Evolutionary conservation across 1,139 yeast genomes (phyloP).

Genomic region (Candida freyschussii): DNA sequence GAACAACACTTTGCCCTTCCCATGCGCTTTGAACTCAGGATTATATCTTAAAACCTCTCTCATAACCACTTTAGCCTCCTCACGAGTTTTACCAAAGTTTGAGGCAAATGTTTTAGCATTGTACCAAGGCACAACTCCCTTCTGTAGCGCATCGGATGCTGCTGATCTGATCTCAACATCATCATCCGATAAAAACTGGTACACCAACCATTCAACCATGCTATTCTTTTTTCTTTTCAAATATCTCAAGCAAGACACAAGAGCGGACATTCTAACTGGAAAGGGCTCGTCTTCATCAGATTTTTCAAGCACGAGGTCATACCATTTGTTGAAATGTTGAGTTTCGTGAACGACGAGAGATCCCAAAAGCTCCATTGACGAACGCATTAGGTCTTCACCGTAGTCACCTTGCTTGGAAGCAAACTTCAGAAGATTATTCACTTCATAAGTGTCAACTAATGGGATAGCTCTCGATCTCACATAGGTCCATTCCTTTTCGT

Average conservation of each 20-base stretch:
- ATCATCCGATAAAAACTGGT: conserved; percentile 52
- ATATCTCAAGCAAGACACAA: conserved; percentile 39
- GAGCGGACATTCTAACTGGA: conserved; percentile 43
- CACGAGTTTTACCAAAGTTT: conserved; percentile 9
- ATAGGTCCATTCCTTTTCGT: conserved; percentile 17
- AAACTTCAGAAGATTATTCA: conserved; percentile 18
- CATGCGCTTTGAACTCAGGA: conserved; percentile 18
- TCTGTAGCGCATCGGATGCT: conserved; percentile 32
- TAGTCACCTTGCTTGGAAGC: conserved; percentile 23
- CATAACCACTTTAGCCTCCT: conserved; percentile 12
- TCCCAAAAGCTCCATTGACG: conserved; percentile 49
- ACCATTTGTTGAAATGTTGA: conserved; percentile 28
- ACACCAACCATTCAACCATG: conserved; percentile 26
- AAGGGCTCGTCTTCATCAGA: conserved; percentile 41
- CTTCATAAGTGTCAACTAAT: conserved; percentile 17
- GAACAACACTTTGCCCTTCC: conserved; percentile 35
- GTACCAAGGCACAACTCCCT: conserved; percentile 30
- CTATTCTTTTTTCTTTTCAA: conserved; percentile 9
- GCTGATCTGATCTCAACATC: conserved; percentile 44
- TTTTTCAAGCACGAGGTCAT: conserved; percentile 28
- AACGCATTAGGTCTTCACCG: conserved; percentile 44
- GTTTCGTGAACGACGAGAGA: conserved; percentile 31
- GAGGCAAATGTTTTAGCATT: conserved; percentile 18
- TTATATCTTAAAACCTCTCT: conserved; percentile 13
- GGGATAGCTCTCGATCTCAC: conserved; percentile 16